These are phyloP conservation scores for Fagopyrum homotropicum DNA, from an alignment of 148 eudicot species.

Conservation along the genomic window DNA sequence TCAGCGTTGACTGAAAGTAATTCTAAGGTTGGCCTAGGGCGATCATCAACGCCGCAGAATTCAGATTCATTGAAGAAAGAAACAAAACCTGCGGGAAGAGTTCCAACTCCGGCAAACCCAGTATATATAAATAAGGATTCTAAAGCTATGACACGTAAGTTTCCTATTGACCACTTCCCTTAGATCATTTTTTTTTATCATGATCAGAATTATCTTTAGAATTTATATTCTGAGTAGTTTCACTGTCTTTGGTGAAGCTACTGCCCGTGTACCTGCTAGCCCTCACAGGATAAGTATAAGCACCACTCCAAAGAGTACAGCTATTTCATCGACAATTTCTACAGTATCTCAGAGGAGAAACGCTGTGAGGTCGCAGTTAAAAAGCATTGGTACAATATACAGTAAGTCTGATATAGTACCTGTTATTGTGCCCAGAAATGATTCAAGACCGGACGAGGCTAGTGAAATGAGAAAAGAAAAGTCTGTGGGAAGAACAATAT, in stretches of 20 bases:
- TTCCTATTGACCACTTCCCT: neutral
- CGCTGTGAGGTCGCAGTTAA: slow-evolving; percentile 45
- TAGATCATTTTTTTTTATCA: slow-evolving; percentile 1
- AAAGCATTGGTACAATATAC: slow-evolving; percentile 33
- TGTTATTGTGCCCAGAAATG: slow-evolving; percentile 73
- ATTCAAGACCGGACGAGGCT: slow-evolving; percentile 46
- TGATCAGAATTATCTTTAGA: neutral
- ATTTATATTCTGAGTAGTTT: slow-evolving; percentile 5
- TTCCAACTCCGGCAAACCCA: slow-evolving; percentile 46
- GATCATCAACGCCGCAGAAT: slow-evolving; percentile 60
- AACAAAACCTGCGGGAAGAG: slow-evolving; percentile 52
- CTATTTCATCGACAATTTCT: slow-evolving; percentile 34
- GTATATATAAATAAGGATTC: slow-evolving; percentile 48
- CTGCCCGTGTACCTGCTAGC: slow-evolving; percentile 56
- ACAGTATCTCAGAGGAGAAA: slow-evolving; percentile 48
- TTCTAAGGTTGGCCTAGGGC: slow-evolving; percentile 46
- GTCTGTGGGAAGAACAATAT: slow-evolving; percentile 40
- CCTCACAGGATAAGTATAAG: slow-evolving; percentile 54
- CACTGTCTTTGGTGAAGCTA: slow-evolving; percentile 36
- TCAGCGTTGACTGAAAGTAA: slow-evolving; percentile 46
- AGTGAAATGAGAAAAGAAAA: slow-evolving; percentile 63
- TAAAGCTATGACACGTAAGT: slow-evolving; percentile 64
- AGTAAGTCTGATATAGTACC: slow-evolving; percentile 56
- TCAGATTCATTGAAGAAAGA: slow-evolving; percentile 61
- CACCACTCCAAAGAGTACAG: slow-evolving; percentile 44